phyloP scores from a whole-genome alignment of 176 grass and related monocot species.

The Oryza coarctata region DNA sequence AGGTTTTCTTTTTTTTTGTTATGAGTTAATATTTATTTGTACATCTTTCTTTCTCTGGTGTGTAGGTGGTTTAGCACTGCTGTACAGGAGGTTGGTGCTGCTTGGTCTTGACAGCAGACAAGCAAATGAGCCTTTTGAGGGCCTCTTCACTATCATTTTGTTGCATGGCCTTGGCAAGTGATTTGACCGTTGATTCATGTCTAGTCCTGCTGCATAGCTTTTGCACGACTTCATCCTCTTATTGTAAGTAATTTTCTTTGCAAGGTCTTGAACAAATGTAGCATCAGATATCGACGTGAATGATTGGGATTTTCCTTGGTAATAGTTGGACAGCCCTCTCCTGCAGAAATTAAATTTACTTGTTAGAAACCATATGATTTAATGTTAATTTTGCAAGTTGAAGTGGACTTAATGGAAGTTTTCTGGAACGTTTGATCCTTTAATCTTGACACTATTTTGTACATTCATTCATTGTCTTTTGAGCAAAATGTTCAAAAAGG shows the following conservation, averaged over 20 bases:
- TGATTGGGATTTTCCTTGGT: slow-evolving; percentile 69
- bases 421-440: not conserved
- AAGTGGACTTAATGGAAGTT: not conserved
- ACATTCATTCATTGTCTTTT: not conserved
- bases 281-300: slow-evolving; percentile 52
- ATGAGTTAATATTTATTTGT: slow-evolving; percentile 20
- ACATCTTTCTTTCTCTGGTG: slow-evolving; percentile 35
- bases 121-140: slow-evolving; percentile 52
- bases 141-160: slow-evolving; percentile 65
- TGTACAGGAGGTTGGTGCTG: slow-evolving; percentile 36
- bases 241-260: slow-evolving; percentile 52
- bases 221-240: slow-evolving; percentile 74
- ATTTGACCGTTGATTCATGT: slow-evolving; percentile 46
- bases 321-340: slow-evolving; percentile 65
- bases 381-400: slow-evolving; percentile 11
- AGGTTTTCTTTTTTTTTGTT: slow-evolving; percentile 9
- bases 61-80: slow-evolving; percentile 29
- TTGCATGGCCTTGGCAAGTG: slow-evolving; percentile 32
- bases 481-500: not conserved
- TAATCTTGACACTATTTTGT: slow-evolving; percentile 8
- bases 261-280: slow-evolving; percentile 52
- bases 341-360: slow-evolving; percentile 32
- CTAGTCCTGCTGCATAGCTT: slow-evolving; percentile 54
- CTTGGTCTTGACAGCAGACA: slow-evolving; percentile 40
- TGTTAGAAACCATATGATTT: not conserved